These are phyloP conservation scores for Stipa capillata DNA, from an alignment of 176 grass and related monocot genomes.

Conservation along the genomic window DNA sequence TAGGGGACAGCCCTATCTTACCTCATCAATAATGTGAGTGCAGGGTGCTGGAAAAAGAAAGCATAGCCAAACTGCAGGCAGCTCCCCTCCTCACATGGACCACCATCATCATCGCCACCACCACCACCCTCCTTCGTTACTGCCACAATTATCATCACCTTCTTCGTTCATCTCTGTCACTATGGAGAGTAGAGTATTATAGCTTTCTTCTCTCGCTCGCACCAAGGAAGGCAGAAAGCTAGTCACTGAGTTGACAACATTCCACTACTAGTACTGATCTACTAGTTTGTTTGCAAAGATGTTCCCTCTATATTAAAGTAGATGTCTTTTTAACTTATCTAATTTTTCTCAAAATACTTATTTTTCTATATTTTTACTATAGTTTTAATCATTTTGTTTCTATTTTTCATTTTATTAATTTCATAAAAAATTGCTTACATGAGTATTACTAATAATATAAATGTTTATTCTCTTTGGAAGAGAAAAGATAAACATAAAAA, in stretches of 20 bases:
- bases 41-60: conserved; percentile 8
- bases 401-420: no score
- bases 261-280: background rate
- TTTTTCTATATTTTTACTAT: no score
- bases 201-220: background rate
- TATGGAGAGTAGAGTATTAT: background rate
- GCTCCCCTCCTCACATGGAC: background rate
- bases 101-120: background rate
- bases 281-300: background rate
- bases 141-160: background rate
- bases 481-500: no score
- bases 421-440: no score
- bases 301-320: no score
- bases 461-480: no score
- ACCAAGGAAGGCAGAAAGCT: background rate
- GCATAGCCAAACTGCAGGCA: background rate
- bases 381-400: no score
- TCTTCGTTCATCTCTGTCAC: background rate
- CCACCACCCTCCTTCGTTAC: background rate
- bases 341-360: no score
- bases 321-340: no score
- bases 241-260: background rate
- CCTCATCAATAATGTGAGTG: conserved; percentile 14
- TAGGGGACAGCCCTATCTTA: background rate
- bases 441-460: no score